phyloP scores from a whole-genome alignment of 1,139 yeast genomes.

The Blastobotrys elegans region DNA sequence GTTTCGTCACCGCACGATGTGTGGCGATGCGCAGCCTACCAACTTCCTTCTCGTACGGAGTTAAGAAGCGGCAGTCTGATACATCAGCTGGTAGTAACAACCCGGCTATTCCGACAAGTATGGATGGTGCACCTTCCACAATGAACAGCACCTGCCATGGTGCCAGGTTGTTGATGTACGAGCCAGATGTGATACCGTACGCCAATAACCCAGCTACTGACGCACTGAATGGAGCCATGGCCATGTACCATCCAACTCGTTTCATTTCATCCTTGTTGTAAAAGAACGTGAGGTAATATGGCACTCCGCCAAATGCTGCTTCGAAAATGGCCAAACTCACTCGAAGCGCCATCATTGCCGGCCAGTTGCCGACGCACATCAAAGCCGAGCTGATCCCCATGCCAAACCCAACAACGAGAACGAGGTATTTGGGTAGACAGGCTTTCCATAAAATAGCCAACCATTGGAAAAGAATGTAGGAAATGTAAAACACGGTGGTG shows the following conservation, averaged over 20 bases:
- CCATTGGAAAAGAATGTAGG: neutral
- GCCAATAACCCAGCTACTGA: neutral
- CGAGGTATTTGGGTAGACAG: neutral
- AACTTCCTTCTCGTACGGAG: neutral
- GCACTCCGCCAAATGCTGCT: neutral
- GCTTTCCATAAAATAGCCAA: neutral
- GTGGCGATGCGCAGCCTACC: neutral
- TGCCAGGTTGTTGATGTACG: neutral
- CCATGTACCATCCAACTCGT: neutral
- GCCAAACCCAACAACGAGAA: neutral
- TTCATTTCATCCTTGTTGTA: neutral
- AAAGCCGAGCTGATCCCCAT: neutral
- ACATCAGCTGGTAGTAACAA: neutral
- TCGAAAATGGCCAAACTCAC: neutral
- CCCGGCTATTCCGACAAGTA: neutral
- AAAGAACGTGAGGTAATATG: neutral
- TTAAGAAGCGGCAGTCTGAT: neutral
- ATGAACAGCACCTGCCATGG: neutral
- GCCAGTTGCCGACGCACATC: neutral
- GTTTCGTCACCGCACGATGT: neutral
- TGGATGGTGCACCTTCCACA: neutral
- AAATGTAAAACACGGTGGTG: neutral
- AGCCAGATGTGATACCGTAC: neutral
- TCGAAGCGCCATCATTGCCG: neutral
- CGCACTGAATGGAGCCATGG: neutral